Base-by-base conservation (phyloP, 2,329 filamentous ascomycete genomes). In the Trichoderma sp. region DNA sequence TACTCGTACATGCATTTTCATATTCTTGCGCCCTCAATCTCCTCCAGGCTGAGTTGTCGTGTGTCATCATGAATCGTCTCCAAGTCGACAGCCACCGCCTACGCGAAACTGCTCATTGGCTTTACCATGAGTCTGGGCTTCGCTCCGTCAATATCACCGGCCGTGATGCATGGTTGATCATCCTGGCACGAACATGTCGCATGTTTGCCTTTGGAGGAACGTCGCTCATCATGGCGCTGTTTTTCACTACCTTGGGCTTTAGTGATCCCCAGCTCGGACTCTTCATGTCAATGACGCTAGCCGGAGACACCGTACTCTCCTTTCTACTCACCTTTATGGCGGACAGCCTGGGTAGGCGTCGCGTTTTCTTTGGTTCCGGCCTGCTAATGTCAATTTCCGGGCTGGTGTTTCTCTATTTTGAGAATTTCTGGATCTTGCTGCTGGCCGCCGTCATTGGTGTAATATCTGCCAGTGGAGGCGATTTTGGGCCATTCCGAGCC, bases 401-500 rank as follows among this genome's bases (percentile, higher is more conserved):
- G 0, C 75, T 85, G 2, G 81, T 88, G 11, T 92, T 92, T 80
- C 87, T 85, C 0, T 69, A 87, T 1, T 87, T 86, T 75, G 88
- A 89, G 29, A 89, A 89, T 76, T 93, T 88, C 78, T 92, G 90
- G 89, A 82, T 90, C 16, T 82, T 92, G 6, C 81, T 92, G 4
- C 78, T 86, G 0, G 91, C 90, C 0, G 90, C 90, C 1, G 86
- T 92, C 4, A 83, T 91, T 3, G 91, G 91, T 2, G 90, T 92
- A 4, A 88, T 92, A 71, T 91, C 88, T 80, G 88, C 90, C 0
- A 91, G 85, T 2, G 91, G 91, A 7, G 88, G 90, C 18, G 92
- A 93, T 78, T 92, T 93, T 80, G 92, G 91, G 0, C 91, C 92
- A 0, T 93, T 93, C 78, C 85, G 91, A 50, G 90, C 90, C 4